Conservation (phyloP, 192 early-diverging fungal species). For the Cladochytrium replicatum region DNA sequence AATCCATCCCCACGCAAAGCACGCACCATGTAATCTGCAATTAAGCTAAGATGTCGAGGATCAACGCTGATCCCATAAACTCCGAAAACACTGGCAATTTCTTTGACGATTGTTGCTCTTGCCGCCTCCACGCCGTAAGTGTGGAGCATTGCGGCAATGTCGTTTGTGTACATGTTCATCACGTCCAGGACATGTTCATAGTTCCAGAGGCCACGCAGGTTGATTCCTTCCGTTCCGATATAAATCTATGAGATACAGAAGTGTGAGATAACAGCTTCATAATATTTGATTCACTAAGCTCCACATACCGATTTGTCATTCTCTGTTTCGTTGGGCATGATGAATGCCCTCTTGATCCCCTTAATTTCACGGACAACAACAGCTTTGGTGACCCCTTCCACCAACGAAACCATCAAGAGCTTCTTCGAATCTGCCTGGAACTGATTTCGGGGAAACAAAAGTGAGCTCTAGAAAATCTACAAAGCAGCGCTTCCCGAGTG, state of each 20-base stretch:
- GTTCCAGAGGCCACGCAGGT: conserved; percentile 86
- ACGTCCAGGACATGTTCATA: conserved; percentile 64
- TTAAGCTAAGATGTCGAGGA: conserved; percentile 85
- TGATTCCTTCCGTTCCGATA: conserved; percentile 84
- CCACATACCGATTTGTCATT: conserved; percentile 59
- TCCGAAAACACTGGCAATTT: conserved; percentile 84
- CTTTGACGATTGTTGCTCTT: conserved; percentile 79
- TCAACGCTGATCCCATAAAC: conserved; percentile 93
- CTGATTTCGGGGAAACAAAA: conserved; percentile 18
- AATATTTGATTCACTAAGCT: background rate
- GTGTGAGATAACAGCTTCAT: background rate
- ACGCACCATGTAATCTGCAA: conserved; percentile 94
- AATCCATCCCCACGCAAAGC: background rate
- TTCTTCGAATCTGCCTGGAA: conserved; percentile 87
- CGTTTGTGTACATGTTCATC: conserved; percentile 85
- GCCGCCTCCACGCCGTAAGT: conserved; percentile 99
- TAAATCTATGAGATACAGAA: conserved; percentile 22
- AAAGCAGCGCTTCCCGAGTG: background rate
- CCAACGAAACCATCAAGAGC: conserved; percentile 85
- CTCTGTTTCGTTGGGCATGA: conserved; percentile 65
- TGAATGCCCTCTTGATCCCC: conserved; percentile 70
- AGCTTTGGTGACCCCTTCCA: conserved; percentile 60
- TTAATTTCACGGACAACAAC: conserved; percentile 80
- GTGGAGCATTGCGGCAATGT: conserved; percentile 83
- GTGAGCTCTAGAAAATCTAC: conserved; percentile 5